These are phyloP conservation scores for Flaveria linearis DNA, from an alignment of 129 eudicot genomes.

Conservation along the genomic window DNA sequence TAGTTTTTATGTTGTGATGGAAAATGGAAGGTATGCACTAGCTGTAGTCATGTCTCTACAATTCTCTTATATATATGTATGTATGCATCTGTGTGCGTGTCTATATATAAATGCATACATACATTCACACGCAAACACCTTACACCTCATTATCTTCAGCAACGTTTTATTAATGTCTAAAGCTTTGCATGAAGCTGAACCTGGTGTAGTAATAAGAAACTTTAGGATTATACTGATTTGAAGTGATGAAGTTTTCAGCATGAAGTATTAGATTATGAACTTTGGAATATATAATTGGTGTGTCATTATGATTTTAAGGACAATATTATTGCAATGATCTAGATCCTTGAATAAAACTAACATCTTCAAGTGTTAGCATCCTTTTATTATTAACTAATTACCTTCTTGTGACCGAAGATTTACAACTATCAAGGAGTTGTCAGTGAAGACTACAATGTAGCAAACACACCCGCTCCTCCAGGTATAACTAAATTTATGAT, in stretches of 20 bases:
- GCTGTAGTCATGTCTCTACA: neutral
- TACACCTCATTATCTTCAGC: neutral
- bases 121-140: neutral
- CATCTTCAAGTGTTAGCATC: neutral
- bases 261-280: neutral
- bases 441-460: slow-evolving; percentile 91
- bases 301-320: neutral
- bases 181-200: neutral
- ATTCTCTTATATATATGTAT: neutral
- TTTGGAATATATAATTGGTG: neutral
- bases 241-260: neutral
- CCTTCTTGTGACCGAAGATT: slow-evolving; percentile 53
- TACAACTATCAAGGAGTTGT: slow-evolving; percentile 95
- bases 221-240: neutral
- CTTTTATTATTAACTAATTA: slow-evolving; percentile 18
- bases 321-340: neutral
- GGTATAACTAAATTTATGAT: slow-evolving; percentile 38
- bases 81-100: no score
- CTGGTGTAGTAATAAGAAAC: neutral
- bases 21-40: neutral
- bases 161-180: neutral
- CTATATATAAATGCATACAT: no score
- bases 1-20: neutral
- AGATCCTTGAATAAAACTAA: neutral
- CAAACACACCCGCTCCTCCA: slow-evolving; percentile 86